Base-by-base conservation (phyloP, 495 filamentous ascomycete species). In the Trichocladium uniseriatum region DNA sequence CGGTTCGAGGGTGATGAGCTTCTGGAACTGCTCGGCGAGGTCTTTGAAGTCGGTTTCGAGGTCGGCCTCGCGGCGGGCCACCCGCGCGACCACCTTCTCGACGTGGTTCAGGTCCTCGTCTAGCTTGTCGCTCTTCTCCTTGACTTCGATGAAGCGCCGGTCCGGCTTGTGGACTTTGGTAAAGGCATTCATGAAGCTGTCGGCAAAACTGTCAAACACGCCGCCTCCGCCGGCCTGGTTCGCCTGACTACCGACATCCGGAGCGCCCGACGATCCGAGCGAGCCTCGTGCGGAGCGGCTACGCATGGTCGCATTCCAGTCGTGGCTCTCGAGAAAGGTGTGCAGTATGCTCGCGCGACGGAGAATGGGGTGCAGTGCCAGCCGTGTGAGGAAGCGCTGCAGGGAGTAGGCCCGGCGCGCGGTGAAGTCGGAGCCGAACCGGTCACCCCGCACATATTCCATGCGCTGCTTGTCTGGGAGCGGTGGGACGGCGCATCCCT, bases 381-480 rank as follows among this genome's bases (percentile, higher is more conserved):
- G 64, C 9, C 92, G 88, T 57, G 85, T 83, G 24, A 98, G 75
- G 61, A 97, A 98, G 36, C 92, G 85, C 63, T 94, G 83, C 43
- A 98, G 73, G 15, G 91, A 96, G 73, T 89, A 86, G 27, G 87
- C 88, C 28, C 92, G 80, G 18, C 92, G 80, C 28, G 79, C 75
- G n/a, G 88, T 97, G 66, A 98, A 98, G 63, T 97, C 94, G 14
- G 83, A 65, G 2, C 89, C 88, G 66, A 98, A 98, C 35, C 92
- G 82, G 68, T 97, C 90, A 45, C 94, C 94, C 43, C 89, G 84
- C 31, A 96, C 94, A 59, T 96, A 95, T 59, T 92, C 87, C 86
- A 98, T 92, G 64, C 94, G 94, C 75, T 97, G 90, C 70, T 98
- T 98, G 66, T 97, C 92, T 38, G 92, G 92, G 49, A 97, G 73